Conservation (phyloP, 768 basidiomycete species). For the Boletales sp. region DNA sequence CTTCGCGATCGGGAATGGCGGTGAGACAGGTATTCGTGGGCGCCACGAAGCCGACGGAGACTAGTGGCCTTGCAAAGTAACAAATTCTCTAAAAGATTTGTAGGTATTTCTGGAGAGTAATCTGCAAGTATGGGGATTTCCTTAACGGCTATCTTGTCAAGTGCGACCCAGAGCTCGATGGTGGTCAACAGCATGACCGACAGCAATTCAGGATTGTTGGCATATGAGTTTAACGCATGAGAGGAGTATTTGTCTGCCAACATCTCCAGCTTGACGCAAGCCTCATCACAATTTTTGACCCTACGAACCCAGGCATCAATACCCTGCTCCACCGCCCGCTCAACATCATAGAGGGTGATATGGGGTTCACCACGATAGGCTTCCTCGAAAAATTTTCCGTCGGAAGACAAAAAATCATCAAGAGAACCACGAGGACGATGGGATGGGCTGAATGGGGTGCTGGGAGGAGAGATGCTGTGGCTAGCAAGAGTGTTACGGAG, state of each 20-base stretch:
- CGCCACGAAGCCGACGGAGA: conserved; percentile 28
- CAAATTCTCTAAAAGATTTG: conserved; percentile 35
- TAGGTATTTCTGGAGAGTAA: conserved; percentile 46
- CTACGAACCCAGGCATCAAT: conserved; percentile 33
- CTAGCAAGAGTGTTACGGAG: conserved; percentile 19
- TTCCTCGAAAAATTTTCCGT: conserved; percentile 10
- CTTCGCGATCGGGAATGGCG: conserved; percentile 20
- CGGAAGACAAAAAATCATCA: conserved; percentile 11
- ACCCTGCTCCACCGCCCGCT: conserved; percentile 26
- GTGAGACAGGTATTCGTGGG: conserved; percentile 26
- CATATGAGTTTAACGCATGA: conserved; percentile 24
- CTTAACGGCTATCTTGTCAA: too few relatives aligned
- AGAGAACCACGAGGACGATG: conserved; percentile 7
- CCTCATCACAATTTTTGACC: conserved; percentile 14
- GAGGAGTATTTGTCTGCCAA: conserved; percentile 25
- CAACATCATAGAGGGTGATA: conserved; percentile 36
- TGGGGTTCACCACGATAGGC: conserved; percentile 6
- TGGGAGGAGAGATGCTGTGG: conserved; percentile 3
- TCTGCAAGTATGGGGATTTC: conserved; percentile 5
- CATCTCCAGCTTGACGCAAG: conserved; percentile 25
- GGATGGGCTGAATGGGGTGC: not conserved
- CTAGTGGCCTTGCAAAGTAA: conserved; percentile 33
- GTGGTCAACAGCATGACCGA: too few relatives aligned
- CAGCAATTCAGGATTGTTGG: conserved; percentile 17
- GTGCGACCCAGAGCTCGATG: too few relatives aligned